A percentile compares a stretch with the other conserved stretches of the same genome.
phyloP scores from a whole-genome alignment of 2,329 filamentous ascomycete genomes.

The Fusarium setosum region DNA sequence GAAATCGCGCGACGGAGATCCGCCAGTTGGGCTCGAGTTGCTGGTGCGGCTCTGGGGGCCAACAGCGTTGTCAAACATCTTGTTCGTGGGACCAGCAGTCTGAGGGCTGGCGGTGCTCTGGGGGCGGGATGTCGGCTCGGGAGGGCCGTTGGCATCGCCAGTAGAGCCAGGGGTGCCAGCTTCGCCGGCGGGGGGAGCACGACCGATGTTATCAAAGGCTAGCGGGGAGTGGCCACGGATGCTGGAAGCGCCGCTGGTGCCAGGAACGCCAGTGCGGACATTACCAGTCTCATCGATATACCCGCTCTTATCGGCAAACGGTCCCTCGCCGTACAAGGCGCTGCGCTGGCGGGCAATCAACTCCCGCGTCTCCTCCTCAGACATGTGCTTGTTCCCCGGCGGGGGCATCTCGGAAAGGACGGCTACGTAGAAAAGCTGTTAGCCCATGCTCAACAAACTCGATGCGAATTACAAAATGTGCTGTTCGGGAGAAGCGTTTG shows the following conservation, averaged over 20 bases:
- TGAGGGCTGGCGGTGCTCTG: slow-evolving; percentile 90
- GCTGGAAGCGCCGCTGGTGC: slow-evolving; percentile 70
- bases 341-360: slow-evolving; percentile 96
- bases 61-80: slow-evolving; percentile 69
- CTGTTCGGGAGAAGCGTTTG: slow-evolving; percentile 35
- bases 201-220: slow-evolving; percentile 73
- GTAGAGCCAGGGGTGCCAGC: slow-evolving; percentile 54
- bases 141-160: slow-evolving; percentile 59
- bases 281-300: slow-evolving; percentile 76
- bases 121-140: slow-evolving; percentile 71
- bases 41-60: slow-evolving; percentile 78
- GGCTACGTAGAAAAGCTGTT: slow-evolving; percentile 59
- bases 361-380: slow-evolving; percentile 95
- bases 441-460: slow-evolving; percentile 49
- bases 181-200: slow-evolving; percentile 51
- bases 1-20: slow-evolving; percentile 79
- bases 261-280: slow-evolving; percentile 73
- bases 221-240: slow-evolving; percentile 84
- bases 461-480: slow-evolving; percentile 41
- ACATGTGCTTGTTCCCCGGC: slow-evolving; percentile 79
- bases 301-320: slow-evolving; percentile 74
- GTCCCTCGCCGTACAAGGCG: slow-evolving; percentile 86
- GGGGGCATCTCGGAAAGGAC: slow-evolving; percentile 59
- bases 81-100: slow-evolving; percentile 65
- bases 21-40: slow-evolving; percentile 83